Evolutionary conservation across 352 stramenopile species (phyloP).

Genomic region (Phytophthora citricola): DNA sequence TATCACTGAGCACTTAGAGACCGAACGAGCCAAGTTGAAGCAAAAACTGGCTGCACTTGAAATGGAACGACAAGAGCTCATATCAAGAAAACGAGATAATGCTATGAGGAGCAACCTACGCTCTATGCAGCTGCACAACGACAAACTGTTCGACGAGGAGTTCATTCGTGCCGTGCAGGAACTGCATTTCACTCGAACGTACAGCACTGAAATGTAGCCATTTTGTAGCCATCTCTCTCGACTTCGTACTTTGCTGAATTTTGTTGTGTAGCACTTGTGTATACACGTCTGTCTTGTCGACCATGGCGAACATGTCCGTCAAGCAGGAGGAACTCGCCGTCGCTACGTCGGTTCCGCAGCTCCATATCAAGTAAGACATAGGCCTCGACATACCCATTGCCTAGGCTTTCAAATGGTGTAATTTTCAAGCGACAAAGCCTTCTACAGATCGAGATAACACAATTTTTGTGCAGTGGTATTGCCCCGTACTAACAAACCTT

Average conservation of each 20-base stretch:
- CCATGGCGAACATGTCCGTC: slow-evolving; percentile 12
- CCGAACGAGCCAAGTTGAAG: slow-evolving; percentile 24
- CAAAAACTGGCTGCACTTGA: slow-evolving; percentile 25
- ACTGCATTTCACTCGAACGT: slow-evolving; percentile 36
- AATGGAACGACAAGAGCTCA: slow-evolving; percentile 21
- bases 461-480: not conserved
- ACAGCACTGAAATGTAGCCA: slow-evolving; percentile 24
- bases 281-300: not conserved
- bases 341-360: slow-evolving; percentile 31
- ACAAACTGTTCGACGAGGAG: slow-evolving; percentile 36
- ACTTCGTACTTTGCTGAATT: slow-evolving; percentile 26
- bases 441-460: slow-evolving; percentile 9
- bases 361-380: slow-evolving; percentile 70
- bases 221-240: not conserved
- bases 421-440: not conserved
- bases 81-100: not conserved
- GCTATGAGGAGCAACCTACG: slow-evolving; percentile 9
- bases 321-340: slow-evolving; percentile 14
- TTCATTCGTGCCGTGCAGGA: slow-evolving; percentile 43
- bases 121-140: slow-evolving; percentile 6
- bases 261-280: slow-evolving; percentile 17
- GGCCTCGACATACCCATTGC: not conserved
- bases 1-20: slow-evolving; percentile 24
- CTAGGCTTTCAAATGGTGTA: not conserved
- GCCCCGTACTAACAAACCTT: slow-evolving; percentile 1